Conservation (phyloP, 2,329 filamentous ascomycete genomes). For the Neonectria sp. region DNA sequence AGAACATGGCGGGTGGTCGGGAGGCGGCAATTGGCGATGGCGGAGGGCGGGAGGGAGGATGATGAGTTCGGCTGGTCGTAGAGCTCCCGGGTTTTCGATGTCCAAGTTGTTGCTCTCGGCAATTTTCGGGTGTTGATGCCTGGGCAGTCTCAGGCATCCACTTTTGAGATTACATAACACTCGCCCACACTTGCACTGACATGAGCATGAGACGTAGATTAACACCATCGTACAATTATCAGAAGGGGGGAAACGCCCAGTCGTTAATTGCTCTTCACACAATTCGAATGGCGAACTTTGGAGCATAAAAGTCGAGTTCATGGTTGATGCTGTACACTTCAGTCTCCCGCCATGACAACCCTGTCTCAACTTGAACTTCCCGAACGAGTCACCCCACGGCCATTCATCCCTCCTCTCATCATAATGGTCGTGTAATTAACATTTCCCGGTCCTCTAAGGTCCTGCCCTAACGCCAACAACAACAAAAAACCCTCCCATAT, state of each 20-base stretch:
- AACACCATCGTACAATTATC: not conserved
- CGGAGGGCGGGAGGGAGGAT: constrained; percentile 31
- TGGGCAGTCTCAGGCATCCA: constrained; percentile 57
- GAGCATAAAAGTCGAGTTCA: not conserved
- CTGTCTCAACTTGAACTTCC: not conserved
- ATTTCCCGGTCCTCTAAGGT: constrained; percentile 28
- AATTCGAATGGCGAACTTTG: not conserved
- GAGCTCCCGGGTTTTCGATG: constrained; percentile 49
- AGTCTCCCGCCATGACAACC: not conserved
- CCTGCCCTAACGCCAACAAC: constrained; percentile 24
- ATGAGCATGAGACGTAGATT: not conserved
- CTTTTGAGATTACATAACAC: constrained; percentile 50
- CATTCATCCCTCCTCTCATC: constrained; percentile 26
- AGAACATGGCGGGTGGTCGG: constrained; percentile 64
- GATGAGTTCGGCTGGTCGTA: constrained; percentile 44
- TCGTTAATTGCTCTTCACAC: not conserved
- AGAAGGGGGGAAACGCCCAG: not conserved
- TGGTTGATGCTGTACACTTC: not conserved
- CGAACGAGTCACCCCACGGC: not conserved
- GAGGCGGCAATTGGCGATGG: constrained; percentile 35
- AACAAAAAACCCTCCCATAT: constrained; percentile 38
- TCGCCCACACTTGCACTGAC: not conserved
- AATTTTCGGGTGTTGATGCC: constrained; percentile 61
- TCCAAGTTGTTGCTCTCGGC: constrained; percentile 58
- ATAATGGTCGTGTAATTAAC: constrained; percentile 42